These are phyloP conservation scores for Nissolia schottii DNA, from an alignment of 306 rosid genomes.

Conservation along the genomic window DNA sequence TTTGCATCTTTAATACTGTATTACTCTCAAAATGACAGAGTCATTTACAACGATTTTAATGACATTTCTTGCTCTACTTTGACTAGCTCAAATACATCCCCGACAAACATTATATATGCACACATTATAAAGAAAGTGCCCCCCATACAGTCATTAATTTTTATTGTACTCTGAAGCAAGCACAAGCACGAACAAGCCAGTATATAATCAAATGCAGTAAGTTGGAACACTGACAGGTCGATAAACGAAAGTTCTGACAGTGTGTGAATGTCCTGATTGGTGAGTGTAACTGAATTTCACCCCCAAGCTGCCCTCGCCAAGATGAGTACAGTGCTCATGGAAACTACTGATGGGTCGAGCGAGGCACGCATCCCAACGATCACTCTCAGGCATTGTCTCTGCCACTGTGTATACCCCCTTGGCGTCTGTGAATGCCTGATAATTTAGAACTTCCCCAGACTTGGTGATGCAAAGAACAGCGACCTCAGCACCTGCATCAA, in stretches of 20 bases:
- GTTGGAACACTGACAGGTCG: conserved; percentile 52
- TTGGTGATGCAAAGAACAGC: conserved; percentile 94
- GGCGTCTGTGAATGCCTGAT: conserved; percentile 80
- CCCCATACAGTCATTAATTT: neutral
- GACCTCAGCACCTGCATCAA: conserved; percentile 80
- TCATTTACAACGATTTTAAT: neutral
- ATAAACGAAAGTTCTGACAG: conserved; percentile 69
- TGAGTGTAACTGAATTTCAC: conserved; percentile 81
- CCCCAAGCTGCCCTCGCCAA: conserved; percentile 60
- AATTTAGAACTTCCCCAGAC: conserved; percentile 85
- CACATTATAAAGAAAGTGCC: neutral
- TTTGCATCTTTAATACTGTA: neutral
- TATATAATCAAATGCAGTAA: conserved; percentile 64
- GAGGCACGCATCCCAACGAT: conserved; percentile 94
- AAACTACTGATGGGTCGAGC: conserved; percentile 93
- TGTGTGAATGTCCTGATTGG: conserved; percentile 77
- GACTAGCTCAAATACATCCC: conserved; percentile 1
- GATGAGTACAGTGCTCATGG: conserved; percentile 79
- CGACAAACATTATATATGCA: conserved; percentile 25
- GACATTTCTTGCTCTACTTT: conserved; percentile 1
- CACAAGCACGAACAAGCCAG: conserved; percentile 12
- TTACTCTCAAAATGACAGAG: neutral
- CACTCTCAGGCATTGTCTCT: conserved; percentile 90
- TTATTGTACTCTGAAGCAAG: conserved; percentile 27
- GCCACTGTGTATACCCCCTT: conserved; percentile 84